Percentiles rank a stretch among this genome's conserved stretches.
phyloP scores from a whole-genome alignment of 164 flowering plant species.

The Aristolochia contorta region DNA sequence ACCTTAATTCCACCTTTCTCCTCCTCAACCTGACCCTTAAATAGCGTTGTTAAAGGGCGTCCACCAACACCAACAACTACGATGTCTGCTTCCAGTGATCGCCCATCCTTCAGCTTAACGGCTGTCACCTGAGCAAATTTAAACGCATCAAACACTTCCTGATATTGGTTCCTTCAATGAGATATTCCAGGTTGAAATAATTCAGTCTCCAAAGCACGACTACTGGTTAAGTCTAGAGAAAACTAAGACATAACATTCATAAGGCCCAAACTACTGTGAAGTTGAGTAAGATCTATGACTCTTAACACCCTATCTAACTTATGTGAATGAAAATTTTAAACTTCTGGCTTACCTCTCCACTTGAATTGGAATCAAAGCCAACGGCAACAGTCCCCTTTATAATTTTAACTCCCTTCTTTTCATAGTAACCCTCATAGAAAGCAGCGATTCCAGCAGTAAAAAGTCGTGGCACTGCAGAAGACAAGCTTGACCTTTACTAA shows the following conservation, averaged over 20 bases:
- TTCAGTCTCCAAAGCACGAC: background rate
- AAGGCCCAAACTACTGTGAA: too few species aligned
- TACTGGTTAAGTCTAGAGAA: background rate
- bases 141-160: background rate
- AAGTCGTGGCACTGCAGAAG: constrained; percentile 87
- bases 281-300: too few species aligned
- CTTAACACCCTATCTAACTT: too few species aligned
- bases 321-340: too few species aligned
- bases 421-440: constrained; percentile 89
- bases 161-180: background rate
- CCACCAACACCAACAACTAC: constrained; percentile 97
- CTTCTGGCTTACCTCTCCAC: constrained; percentile 56
- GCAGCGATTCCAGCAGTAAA: constrained; percentile 89
- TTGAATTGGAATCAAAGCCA: constrained; percentile 60
- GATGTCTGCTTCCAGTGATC: constrained; percentile 85
- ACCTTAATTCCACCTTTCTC: constrained; percentile 99
- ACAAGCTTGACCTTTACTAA: background rate
- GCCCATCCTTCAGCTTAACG: constrained; percentile 85
- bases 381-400: constrained; percentile 92
- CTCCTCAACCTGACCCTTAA: constrained; percentile 87
- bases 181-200: background rate
- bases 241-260: background rate
- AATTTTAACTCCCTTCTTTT: constrained; percentile 74
- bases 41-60: constrained; percentile 64
- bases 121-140: constrained; percentile 57